Evolutionary conservation across 768 basidiomycete genomes (phyloP).

Genomic region (Tricholoma sp.): DNA sequence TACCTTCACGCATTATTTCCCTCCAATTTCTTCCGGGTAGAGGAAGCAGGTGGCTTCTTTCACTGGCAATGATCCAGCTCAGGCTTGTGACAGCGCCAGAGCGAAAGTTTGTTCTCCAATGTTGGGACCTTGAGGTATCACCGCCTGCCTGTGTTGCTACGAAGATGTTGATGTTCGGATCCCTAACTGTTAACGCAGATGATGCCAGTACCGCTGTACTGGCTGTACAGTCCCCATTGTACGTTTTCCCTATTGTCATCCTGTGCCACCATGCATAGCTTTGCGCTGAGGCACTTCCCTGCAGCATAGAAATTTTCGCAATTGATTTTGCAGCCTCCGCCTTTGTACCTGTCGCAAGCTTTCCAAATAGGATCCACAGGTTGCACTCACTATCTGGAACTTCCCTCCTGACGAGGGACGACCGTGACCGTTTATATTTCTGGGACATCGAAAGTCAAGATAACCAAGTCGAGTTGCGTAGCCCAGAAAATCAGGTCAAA

Average conservation of each 20-base stretch:
- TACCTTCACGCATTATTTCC: constrained; percentile 30
- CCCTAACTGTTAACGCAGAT: constrained; percentile 43
- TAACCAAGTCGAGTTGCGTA: constrained; percentile 30
- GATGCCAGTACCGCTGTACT: constrained; percentile 27
- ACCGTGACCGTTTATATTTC: constrained; percentile 26
- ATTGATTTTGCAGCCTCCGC: constrained; percentile 35
- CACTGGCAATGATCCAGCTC: constrained; percentile 28
- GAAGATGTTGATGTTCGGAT: constrained; percentile 31
- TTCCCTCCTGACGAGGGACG: constrained; percentile 31
- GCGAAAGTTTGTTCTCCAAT: constrained; percentile 37
- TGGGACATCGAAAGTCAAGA: constrained; percentile 30
- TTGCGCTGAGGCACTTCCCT: background rate
- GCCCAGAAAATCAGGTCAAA: constrained; percentile 24
- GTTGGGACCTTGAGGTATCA: constrained; percentile 45
- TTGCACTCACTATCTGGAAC: constrained; percentile 32
- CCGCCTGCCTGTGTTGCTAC: constrained; percentile 38
- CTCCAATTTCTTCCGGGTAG: constrained; percentile 43
- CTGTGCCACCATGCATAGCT: too few species aligned
- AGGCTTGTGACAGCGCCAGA: constrained; percentile 11
- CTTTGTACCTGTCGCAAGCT: constrained; percentile 26
- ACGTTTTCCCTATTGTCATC: constrained; percentile 2
- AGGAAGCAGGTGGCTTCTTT: constrained; percentile 40
- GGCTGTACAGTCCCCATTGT: constrained; percentile 41
- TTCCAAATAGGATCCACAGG: constrained; percentile 27
- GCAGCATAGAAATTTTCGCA: constrained; percentile 38